These are phyloP conservation scores for Eremothecium cymbalariae DNA, from an alignment of 1,139 yeast species.

Conservation along the genomic window DNA sequence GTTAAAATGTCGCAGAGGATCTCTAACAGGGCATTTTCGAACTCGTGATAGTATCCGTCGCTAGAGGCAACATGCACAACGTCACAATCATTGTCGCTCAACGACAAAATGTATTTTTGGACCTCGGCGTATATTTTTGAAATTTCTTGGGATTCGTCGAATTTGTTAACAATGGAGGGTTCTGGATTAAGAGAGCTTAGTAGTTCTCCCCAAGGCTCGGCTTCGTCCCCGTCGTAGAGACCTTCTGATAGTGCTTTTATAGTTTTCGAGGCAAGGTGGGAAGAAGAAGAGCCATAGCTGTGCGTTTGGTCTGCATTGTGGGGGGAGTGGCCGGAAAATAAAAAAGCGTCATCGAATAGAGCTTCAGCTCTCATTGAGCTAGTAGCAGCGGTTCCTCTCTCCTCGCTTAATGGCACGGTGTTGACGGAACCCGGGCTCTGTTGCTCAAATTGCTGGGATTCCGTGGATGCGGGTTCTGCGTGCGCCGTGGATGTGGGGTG, in stretches of 20 bases:
- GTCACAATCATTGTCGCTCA: slow-evolving; percentile 9
- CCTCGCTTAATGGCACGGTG: neutral
- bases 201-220: slow-evolving; percentile 7
- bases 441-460: neutral
- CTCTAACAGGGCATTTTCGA: slow-evolving; percentile 14
- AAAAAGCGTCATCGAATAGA: slow-evolving; percentile 10
- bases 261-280: slow-evolving; percentile 34
- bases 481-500: neutral
- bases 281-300: slow-evolving; percentile 25
- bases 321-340: slow-evolving; percentile 10
- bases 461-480: neutral
- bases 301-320: slow-evolving; percentile 8
- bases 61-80: slow-evolving; percentile 10
- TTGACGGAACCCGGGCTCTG: neutral
- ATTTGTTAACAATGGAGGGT: neutral
- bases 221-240: neutral
- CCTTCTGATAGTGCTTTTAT: slow-evolving; percentile 28
- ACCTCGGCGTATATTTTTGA: slow-evolving; percentile 11
- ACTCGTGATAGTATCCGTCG: slow-evolving; percentile 14
- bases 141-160: slow-evolving; percentile 7
- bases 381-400: no score
- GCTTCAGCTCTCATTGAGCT: neutral
- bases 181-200: neutral
- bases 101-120: slow-evolving; percentile 11
- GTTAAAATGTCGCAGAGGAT: slow-evolving; percentile 3